Percentiles rank a stretch among this genome's conserved stretches.
phyloP scores from a whole-genome alignment of 371 early-diverging fungal genomes.

The Basidiobolus heterosporus region DNA sequence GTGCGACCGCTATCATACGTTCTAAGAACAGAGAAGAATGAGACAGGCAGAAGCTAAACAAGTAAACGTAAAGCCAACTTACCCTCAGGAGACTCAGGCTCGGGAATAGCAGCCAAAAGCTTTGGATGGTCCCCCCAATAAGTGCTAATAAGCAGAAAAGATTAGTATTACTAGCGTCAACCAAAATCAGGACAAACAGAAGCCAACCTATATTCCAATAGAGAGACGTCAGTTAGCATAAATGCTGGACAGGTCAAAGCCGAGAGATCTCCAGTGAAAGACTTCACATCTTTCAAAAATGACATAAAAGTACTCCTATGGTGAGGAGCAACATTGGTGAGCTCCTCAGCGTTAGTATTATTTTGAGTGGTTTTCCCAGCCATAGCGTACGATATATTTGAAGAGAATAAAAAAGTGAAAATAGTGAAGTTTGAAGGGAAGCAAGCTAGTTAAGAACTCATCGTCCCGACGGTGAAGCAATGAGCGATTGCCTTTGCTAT shows the following conservation, averaged over 20 bases:
- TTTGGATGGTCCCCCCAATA: constrained; percentile 60
- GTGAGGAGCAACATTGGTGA: constrained; percentile 29
- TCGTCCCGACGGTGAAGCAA: too few species aligned
- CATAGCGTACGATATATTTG: too few species aligned
- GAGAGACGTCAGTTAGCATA: constrained; percentile 49
- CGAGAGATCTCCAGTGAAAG: constrained; percentile 67
- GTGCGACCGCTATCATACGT: constrained; percentile 48
- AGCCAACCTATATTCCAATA: constrained; percentile 62
- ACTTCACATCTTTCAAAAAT: constrained; percentile 50
- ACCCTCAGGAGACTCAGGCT: constrained; percentile 31
- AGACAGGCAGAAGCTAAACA: background rate
- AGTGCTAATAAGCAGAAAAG: constrained; percentile 24
- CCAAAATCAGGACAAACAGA: too few species aligned
- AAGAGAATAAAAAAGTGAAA: too few species aligned
- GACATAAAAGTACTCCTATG: constrained; percentile 51
- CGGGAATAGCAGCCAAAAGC: constrained; percentile 37
- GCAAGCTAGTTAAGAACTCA: too few species aligned
- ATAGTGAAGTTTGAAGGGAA: too few species aligned
- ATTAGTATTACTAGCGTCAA: background rate
- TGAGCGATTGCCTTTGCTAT: too few species aligned
- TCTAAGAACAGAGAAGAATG: constrained; percentile 13
- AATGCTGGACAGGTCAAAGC: constrained; percentile 60
- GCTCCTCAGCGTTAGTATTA: background rate
- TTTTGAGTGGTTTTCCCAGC: constrained; percentile 1
- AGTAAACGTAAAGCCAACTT: background rate